Evolutionary conservation across 495 filamentous ascomycete species (phyloP), one percentile per base, ranked within the genome.

Genomic region (Penicillium salamii): DNA sequence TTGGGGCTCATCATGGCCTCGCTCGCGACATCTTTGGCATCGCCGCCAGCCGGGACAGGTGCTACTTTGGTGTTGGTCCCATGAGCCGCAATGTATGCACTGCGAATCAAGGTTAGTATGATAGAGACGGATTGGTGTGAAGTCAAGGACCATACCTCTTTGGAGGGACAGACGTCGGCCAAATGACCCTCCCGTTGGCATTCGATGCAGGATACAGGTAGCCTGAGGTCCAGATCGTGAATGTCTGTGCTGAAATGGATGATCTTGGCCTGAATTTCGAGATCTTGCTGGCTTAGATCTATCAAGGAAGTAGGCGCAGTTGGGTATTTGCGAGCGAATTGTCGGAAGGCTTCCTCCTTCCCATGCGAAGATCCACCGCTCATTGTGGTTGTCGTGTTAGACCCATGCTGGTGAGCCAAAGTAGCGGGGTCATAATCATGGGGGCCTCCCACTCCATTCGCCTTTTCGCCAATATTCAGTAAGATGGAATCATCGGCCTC

Each of bases 151-250:
- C n/a, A 26, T 61, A 74, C 73, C 69, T 72, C 70, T 46, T 69
- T 75, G 9, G 52, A 55, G 0, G 72, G 69, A 55, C 77, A 80
- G 18, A 71, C 63, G 9, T 65, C 64, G 18, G 65, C 63, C 49
- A 76, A 52, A 49, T 80, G 77, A 7, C 75, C 77, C 52, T 70
- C 56, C 18, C 60, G 52, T 28, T 71, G 61, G 45, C 77, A 80
- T 45, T 76, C 73, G 18, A 61, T 63, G 34, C 66, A 80, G 37
- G 67, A 65, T 52, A 85, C 60, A 75, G 87, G 88, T 74, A 82
- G 42, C 74, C 86, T 65, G 66, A 82, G 67, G 69, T 90, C 63
- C 72, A 81, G 61, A 31, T 88, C 54, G 57, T 89, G 50, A 70
- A 84, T 59, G 64, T 84, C 59, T 65, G 77, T 60, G 76, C 82